Conservation (phyloP, 495 filamentous ascomycete genomes). For the Hyaloscypha hepaticicola region DNA sequence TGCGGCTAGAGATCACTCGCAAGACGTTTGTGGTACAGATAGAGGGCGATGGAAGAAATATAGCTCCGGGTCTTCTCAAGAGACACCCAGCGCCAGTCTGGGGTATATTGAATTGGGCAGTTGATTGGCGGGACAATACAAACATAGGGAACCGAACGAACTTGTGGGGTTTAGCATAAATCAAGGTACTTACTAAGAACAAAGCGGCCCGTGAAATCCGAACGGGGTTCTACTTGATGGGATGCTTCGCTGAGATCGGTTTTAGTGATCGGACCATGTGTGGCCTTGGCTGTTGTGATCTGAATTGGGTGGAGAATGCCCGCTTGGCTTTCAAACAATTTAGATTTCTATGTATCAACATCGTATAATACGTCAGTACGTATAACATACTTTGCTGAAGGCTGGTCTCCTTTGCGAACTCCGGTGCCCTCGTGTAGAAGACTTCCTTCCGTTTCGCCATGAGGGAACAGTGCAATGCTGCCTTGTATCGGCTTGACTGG, state of each 20-base stretch:
- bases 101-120: constrained; percentile 9
- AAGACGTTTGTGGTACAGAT: background rate
- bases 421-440: constrained; percentile 50
- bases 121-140: background rate
- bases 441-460: constrained; percentile 44
- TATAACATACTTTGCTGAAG: constrained; percentile 46
- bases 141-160: constrained; percentile 3
- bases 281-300: background rate
- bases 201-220: constrained; percentile 13
- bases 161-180: constrained; percentile 24
- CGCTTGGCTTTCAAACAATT: background rate
- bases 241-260: background rate
- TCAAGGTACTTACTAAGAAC: background rate
- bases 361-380: constrained; percentile 50
- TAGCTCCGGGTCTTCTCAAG: background rate
- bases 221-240: background rate
- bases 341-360: constrained; percentile 32
- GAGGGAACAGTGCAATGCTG: constrained; percentile 45
- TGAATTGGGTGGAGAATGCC: background rate
- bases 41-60: background rate
- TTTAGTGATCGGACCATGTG: background rate
- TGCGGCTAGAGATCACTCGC: background rate
- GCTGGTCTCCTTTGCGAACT: constrained; percentile 38
- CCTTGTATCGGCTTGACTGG: constrained; percentile 48
- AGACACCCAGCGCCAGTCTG: constrained; percentile 12